Evolutionary conservation across 1,284 basidiomycete species (phyloP).

Genomic region (Apiotrichum siamense): DNA sequence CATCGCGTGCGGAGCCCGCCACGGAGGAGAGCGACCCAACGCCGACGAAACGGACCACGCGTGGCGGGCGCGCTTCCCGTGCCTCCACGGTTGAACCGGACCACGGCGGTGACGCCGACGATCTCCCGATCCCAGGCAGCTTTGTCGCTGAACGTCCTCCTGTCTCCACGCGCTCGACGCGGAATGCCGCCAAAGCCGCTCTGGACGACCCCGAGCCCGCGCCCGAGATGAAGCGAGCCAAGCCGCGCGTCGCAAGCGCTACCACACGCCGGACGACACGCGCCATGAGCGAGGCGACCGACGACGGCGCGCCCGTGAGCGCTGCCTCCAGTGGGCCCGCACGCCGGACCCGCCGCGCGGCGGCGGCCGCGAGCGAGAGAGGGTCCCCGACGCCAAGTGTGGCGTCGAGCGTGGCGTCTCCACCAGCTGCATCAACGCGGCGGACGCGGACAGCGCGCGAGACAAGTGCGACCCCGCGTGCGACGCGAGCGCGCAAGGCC

Average conservation of each 20-base stretch:
- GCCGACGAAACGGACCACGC: background rate
- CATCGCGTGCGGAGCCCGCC: too few relatives aligned
- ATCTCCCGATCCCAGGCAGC: slow-evolving; percentile 6
- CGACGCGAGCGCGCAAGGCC: slow-evolving; percentile 18
- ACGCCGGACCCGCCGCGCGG: slow-evolving; percentile 20
- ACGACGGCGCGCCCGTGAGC: slow-evolving; percentile 5
- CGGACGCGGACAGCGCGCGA: slow-evolving; percentile 1
- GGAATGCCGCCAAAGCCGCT: slow-evolving; percentile 29
- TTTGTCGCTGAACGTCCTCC: slow-evolving; percentile 3
- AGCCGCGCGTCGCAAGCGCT: too few relatives aligned
- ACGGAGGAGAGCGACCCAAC: too few relatives aligned
- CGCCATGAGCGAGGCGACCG: slow-evolving; percentile 20
- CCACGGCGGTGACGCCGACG: slow-evolving; percentile 2
- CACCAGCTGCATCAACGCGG: background rate
- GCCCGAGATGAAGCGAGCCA: slow-evolving; percentile 5
- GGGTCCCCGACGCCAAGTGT: slow-evolving; percentile 40
- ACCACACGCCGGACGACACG: slow-evolving; percentile 9
- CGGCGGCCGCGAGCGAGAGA: slow-evolving; percentile 22
- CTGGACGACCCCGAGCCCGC: slow-evolving; percentile 17
- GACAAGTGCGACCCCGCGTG: slow-evolving; percentile 22
- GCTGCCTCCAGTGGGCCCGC: slow-evolving; percentile 2
- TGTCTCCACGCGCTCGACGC: slow-evolving; percentile 21
- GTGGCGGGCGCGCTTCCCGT: slow-evolving; percentile 1
- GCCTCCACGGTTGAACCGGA: slow-evolving; percentile 10
- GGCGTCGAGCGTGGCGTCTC: slow-evolving; percentile 14